Evolutionary conservation across 495 filamentous ascomycete genomes (phyloP).

Genomic region (Neurospora sp.): DNA sequence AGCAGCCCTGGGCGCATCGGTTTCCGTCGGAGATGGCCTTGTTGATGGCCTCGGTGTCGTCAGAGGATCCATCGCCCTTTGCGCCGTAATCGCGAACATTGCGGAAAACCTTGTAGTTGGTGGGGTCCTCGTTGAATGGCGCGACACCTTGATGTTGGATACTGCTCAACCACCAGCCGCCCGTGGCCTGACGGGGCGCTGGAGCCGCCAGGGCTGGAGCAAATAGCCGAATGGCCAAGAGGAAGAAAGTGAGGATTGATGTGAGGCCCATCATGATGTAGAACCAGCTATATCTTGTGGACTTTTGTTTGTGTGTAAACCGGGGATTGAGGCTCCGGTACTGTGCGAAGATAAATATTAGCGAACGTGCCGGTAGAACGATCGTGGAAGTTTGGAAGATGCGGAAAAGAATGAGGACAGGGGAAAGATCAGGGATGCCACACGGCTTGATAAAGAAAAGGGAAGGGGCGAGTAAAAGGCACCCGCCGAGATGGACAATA

Average conservation of each 20-base stretch:
- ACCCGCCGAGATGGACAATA: neutral
- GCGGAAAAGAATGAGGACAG: slow-evolving; percentile 11
- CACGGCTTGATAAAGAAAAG: slow-evolving; percentile 3
- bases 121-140: slow-evolving; percentile 44
- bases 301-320: slow-evolving; percentile 9
- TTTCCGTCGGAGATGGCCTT: slow-evolving; percentile 63
- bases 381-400: slow-evolving; percentile 4
- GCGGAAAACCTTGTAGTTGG: slow-evolving; percentile 64
- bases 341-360: neutral
- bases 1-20: slow-evolving; percentile 69
- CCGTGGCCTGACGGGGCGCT: slow-evolving; percentile 20
- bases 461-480: neutral
- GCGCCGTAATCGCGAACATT: slow-evolving; percentile 68
- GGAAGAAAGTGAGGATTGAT: slow-evolving; percentile 23
- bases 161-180: slow-evolving; percentile 60
- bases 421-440: slow-evolving; percentile 4
- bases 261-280: slow-evolving; percentile 34
- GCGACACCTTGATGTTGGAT: slow-evolving; percentile 62
- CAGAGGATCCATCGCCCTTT: slow-evolving; percentile 62
- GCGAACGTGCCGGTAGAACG: neutral
- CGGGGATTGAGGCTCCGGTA: slow-evolving; percentile 2
- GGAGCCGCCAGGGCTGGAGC: slow-evolving; percentile 23
- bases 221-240: slow-evolving; percentile 27
- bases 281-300: slow-evolving; percentile 25
- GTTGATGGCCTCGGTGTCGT: slow-evolving; percentile 89